Evolutionary conservation across 2,329 filamentous ascomycete species (phyloP).

Genomic region (Monilinia laxa): DNA sequence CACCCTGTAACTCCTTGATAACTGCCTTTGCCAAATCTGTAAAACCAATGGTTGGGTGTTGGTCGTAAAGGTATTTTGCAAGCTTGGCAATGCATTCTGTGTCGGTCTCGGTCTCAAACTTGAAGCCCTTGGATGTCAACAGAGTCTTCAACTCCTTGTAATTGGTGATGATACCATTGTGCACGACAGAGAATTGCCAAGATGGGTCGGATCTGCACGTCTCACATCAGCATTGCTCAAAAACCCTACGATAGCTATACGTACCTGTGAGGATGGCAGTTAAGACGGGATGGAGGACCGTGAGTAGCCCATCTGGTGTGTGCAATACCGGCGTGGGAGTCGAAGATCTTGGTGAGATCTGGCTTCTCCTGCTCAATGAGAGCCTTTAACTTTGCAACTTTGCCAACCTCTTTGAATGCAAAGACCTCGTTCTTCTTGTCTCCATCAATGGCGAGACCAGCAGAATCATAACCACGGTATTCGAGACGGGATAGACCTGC

Average conservation of each 20-base stretch:
- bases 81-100: constrained; percentile 99
- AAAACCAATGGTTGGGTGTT: constrained; percentile 92
- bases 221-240: constrained; percentile 27
- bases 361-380: constrained; percentile 82
- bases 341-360: constrained; percentile 89
- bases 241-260: constrained; percentile 33
- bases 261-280: constrained; percentile 98
- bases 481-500: constrained; percentile 77
- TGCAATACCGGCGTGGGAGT: constrained; percentile 97
- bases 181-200: constrained; percentile 96
- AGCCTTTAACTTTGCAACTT: constrained; percentile 94
- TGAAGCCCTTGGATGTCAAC: constrained; percentile 90
- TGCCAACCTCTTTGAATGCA: constrained; percentile 98
- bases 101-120: constrained; percentile 98
- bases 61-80: constrained; percentile 95
- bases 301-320: constrained; percentile 99
- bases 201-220: constrained; percentile 75
- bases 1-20: constrained; percentile 96
- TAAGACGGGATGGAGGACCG: constrained; percentile 85
- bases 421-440: constrained; percentile 98
- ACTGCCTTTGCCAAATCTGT: constrained; percentile 95
- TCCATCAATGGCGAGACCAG: constrained; percentile 91
- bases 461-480: constrained; percentile 98
- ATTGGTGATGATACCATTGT: constrained; percentile 99
- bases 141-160: constrained; percentile 99